These are phyloP conservation scores for Stylonectria norvegica DNA, from an alignment of 2,329 filamentous ascomycete genomes.

Conservation along the genomic window DNA sequence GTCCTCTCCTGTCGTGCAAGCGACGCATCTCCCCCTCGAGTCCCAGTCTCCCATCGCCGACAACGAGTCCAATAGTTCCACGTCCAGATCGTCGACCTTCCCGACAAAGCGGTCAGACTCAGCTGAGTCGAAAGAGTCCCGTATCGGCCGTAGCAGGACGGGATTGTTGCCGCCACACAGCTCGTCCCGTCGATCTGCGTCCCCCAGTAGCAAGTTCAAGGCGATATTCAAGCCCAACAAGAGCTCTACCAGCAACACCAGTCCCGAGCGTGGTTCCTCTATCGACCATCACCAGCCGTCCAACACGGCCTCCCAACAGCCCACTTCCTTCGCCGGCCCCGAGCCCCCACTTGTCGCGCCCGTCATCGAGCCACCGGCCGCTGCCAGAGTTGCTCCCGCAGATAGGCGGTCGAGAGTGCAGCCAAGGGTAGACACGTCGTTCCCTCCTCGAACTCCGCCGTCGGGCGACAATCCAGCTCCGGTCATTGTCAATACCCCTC, in stretches of 20 bases:
- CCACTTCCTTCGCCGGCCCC: conserved; percentile 16
- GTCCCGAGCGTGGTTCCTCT: conserved; percentile 19
- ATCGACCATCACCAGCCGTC: conserved; percentile 19
- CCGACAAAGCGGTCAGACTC: conserved; percentile 24
- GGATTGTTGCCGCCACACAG: conserved; percentile 29
- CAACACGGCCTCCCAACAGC: conserved; percentile 16
- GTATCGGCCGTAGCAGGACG: conserved; percentile 27
- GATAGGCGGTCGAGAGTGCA: conserved; percentile 28
- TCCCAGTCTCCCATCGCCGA: conserved; percentile 19
- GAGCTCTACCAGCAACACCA: conserved; percentile 19
- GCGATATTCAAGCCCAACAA: conserved; percentile 55
- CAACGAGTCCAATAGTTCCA: conserved; percentile 23
- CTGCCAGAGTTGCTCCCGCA: conserved; percentile 28
- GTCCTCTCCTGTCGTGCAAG: conserved; percentile 64
- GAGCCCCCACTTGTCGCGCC: conserved; percentile 18
- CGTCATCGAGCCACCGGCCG: conserved; percentile 29
- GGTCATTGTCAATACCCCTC: conserved; percentile 62
- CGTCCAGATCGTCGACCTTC: conserved; percentile 25
- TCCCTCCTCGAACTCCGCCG: conserved; percentile 48
- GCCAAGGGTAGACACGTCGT: conserved; percentile 30
- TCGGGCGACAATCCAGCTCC: conserved; percentile 42
- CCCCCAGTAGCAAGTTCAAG: conserved; percentile 66
- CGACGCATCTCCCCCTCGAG: conserved; percentile 43
- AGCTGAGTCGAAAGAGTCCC: conserved; percentile 22
- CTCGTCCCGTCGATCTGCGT: conserved; percentile 57